These are phyloP conservation scores for Puya raimondii DNA, from an alignment of 176 grass and related monocot genomes.

Conservation along the genomic window DNA sequence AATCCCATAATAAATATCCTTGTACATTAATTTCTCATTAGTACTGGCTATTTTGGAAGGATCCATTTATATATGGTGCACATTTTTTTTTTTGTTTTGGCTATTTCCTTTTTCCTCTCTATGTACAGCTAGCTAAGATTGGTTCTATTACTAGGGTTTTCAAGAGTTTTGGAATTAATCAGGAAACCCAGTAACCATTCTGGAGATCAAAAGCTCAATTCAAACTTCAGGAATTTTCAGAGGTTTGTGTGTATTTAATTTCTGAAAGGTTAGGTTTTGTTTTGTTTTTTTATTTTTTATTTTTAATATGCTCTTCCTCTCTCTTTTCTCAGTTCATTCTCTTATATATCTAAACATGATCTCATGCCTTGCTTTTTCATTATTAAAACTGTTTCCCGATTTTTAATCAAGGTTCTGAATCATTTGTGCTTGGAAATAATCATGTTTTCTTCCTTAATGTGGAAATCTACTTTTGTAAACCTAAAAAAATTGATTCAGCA, in stretches of 20 bases:
- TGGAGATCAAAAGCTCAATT: background rate
- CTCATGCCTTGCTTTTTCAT: no score
- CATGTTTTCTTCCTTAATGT: no score
- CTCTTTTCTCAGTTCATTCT: background rate
- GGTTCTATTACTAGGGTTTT: background rate
- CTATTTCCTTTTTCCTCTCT: background rate
- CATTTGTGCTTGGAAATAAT: no score
- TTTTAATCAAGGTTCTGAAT: no score
- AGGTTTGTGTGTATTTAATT: background rate
- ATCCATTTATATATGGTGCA: background rate
- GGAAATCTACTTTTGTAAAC: no score
- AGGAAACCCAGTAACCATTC: background rate
- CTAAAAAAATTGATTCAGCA: no score
- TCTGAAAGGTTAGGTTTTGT: background rate
- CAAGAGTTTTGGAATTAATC: background rate
- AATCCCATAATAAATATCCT: background rate
- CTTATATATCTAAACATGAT: background rate
- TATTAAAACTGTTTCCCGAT: no score
- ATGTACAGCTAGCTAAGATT: background rate
- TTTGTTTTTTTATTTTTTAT: no score
- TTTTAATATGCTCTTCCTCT: background rate
- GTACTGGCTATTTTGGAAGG: background rate
- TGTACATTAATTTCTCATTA: background rate
- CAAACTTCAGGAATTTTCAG: background rate
- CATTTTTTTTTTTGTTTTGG: background rate